These are phyloP conservation scores for Grigorovia humatica DNA, from an alignment of 805 yeast species.

Conservation along the genomic window DNA sequence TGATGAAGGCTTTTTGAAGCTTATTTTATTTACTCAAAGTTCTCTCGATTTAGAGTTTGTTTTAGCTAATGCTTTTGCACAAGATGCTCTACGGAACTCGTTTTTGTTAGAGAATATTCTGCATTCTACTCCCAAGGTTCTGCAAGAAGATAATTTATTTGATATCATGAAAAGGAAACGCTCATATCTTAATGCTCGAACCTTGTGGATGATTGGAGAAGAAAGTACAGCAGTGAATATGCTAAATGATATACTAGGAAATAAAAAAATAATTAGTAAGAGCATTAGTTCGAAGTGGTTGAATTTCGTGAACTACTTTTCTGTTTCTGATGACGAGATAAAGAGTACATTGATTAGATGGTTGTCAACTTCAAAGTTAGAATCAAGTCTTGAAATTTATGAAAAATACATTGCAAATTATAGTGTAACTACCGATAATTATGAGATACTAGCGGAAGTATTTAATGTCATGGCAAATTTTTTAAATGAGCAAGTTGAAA, in stretches of 20 bases:
- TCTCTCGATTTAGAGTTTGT: slow-evolving; percentile 8
- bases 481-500: slow-evolving; percentile 54
- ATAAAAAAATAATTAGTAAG: slow-evolving; percentile 13
- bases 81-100: slow-evolving; percentile 16
- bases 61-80: slow-evolving; percentile 10
- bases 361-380: slow-evolving; percentile 63
- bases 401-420: slow-evolving; percentile 40
- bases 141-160: not conserved
- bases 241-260: slow-evolving; percentile 30
- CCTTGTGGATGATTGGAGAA: slow-evolving; percentile 58
- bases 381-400: slow-evolving; percentile 49
- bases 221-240: slow-evolving; percentile 46
- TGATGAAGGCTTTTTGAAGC: not conserved
- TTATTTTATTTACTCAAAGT: slow-evolving; percentile 1
- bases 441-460: slow-evolving; percentile 33
- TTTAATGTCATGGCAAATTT: slow-evolving; percentile 59
- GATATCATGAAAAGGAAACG: not conserved
- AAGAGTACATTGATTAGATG: slow-evolving; percentile 48
- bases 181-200: slow-evolving; percentile 35
- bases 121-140: not conserved
- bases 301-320: not conserved
- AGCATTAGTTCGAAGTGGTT: too few species aligned
- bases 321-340: slow-evolving; percentile 17
- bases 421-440: slow-evolving; percentile 11
- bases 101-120: slow-evolving; percentile 9